Evolutionary conservation across 2,329 filamentous ascomycete genomes (phyloP), one percentile per base, ranked within the genome.

Genomic region (Peltaster fructicola): DNA sequence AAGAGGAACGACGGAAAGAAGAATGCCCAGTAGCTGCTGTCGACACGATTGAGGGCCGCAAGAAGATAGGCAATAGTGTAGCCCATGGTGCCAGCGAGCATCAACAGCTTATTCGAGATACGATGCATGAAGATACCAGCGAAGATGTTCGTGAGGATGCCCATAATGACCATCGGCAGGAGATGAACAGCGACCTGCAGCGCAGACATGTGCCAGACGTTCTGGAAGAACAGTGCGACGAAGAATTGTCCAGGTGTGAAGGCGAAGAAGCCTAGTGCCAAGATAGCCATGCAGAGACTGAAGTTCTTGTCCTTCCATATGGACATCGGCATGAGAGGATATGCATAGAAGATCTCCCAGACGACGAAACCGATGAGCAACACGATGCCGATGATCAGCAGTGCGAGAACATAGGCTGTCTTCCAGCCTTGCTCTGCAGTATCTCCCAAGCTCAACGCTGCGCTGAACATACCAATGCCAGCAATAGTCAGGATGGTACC

Each of bases 381-480:
- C 0, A 61, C 26, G 2, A 70, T 36, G 2, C 73, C 72, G 6
- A 75, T 44, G 11, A 73, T 52, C 10, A 78, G 53, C 20, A 77
- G 50, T 0, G 61, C 63, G 8, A 78, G 61, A 3, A 77, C 65
- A 35, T 73, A 69, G 3, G 59, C 51, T 1, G 65, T 64, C 17
- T 52, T 56, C 73, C 73, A 78, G 2, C 72, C 71, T 24, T 70
- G 44, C 19, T 20, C 6, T 1, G 70, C 68, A 17, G 68, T 65
- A 8, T 48, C 61, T 30, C 57, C 57, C 6, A 61, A 47, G 40
- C 53, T 70, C 30, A 75, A 50, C 2, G 63, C 64, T 12, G 66
- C 66, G 8, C 67, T 70, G 39, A 75, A 66, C 54, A 71, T 58
- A 3, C 67, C 70, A 30, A 73, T 69, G 0, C 72, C 71, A n/a